Base-by-base conservation (phyloP, 805 yeast genomes). In the Starmerella bombicola region DNA sequence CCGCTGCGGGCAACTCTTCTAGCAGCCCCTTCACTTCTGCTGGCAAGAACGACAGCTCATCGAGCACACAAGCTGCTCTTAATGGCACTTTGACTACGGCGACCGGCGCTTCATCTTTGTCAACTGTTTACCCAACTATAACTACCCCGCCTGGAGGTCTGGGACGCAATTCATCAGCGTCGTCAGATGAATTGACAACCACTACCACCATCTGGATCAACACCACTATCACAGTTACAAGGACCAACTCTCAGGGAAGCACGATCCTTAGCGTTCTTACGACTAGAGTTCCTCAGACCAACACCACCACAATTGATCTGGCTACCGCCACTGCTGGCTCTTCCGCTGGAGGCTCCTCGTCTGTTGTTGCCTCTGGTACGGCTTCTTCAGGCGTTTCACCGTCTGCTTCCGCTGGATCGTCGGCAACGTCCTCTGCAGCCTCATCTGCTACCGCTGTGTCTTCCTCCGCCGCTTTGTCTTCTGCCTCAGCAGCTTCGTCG, bases 181-280 rank as follows among this genome's bases (percentile, higher is more conserved):
- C 45, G 5, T 21, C 42, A 17, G 44, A 30, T 4, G 51, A 36
- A 18, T 25, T 30, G 9, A 37, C 51, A 17, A 41, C 50, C n/a
- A 44, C 54, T 7, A 35, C 51, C 15, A 38, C 45, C 12, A 33
- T 40, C 21, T 43, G 48, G 47, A 29, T 40, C 43, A 39, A 41
- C 26, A 43, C 47, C 19, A 46, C 52, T 9, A 38, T 37, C 25
- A 38, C 49, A 12, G 31, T 43, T 37, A 48, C 49, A 15, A 43
- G 35, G 40, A 39, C 39, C 13, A 24, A 18, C 30, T 5, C 30
- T 12, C 30, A 35, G 26, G 26, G 25, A 17, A 37, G 41, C 35
- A 37, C 38, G 26, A 34, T 9, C 37, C 38, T 22, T 17, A 32
- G 45, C 20, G 30, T 42, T n/a, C 5, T 37, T 19, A 16, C 20